Conservation (phyloP, 164 flowering plant species). For the Annona squamosa region DNA sequence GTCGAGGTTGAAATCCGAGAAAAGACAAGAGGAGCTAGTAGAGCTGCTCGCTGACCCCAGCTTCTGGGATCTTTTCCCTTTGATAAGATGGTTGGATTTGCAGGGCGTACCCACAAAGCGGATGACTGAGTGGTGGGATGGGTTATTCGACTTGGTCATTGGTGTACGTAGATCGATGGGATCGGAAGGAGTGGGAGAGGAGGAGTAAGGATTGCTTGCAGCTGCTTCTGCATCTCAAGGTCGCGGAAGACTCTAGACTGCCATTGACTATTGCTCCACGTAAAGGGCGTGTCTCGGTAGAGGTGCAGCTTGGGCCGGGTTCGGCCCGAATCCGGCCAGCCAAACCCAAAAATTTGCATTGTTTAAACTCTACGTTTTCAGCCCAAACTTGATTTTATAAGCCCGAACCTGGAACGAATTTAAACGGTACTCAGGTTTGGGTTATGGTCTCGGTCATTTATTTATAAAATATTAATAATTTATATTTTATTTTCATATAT, state of each 20-base stretch:
- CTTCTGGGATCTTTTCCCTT: conserved; percentile 41
- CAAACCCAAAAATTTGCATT: no score
- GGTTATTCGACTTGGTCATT: conserved; percentile 28
- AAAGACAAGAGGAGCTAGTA: conserved; percentile 20
- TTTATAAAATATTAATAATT: no score
- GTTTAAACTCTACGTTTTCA: no score
- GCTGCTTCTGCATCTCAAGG: conserved; percentile 27
- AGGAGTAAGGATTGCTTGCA: conserved; percentile 28
- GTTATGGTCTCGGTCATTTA: no score
- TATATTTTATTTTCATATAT: no score
- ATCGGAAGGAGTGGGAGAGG: not conserved
- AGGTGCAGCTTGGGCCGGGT: no score
- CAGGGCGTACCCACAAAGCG: conserved; percentile 38
- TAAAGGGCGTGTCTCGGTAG: conserved; percentile 35
- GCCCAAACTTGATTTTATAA: no score
- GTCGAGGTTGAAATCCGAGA: conserved; percentile 31
- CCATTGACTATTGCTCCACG: conserved; percentile 29
- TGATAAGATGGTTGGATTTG: conserved; percentile 33
- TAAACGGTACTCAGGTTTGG: no score
- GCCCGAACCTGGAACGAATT: no score
- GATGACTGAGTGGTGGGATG: conserved; percentile 18
- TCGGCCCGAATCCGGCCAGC: no score
- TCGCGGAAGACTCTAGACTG: conserved; percentile 23
- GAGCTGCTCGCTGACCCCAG: conserved; percentile 32
- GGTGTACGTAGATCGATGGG: conserved; percentile 16